Evolutionary conservation across 768 basidiomycete genomes (phyloP).

Genomic region (Suillus fuscotomentosus): DNA sequence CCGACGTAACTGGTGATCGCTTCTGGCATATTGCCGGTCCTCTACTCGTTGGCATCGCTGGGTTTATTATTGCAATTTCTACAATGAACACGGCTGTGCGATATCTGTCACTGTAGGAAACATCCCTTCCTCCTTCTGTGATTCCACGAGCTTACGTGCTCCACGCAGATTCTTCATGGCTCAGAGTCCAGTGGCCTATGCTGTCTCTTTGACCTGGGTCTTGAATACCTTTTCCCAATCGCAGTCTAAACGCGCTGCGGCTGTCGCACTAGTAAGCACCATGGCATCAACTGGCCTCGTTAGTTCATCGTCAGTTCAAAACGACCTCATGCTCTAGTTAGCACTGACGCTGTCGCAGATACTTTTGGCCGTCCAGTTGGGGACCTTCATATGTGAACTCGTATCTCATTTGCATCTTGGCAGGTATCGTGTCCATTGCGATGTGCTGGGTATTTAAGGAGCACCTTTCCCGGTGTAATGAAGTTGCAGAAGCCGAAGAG

Average conservation of each 20-base stretch:
- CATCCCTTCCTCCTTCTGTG: neutral
- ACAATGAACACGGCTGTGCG: constrained; percentile 62
- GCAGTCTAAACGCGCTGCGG: constrained; percentile 79
- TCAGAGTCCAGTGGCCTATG: constrained; percentile 65
- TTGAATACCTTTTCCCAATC: constrained; percentile 65
- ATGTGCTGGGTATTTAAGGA: constrained; percentile 47
- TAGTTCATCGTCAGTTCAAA: constrained; percentile 64
- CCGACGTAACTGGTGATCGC: constrained; percentile 68
- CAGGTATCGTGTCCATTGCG: constrained; percentile 46
- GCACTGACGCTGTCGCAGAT: constrained; percentile 31
- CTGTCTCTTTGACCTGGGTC: constrained; percentile 56
- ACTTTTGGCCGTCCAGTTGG: constrained; percentile 66
- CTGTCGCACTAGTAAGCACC: constrained; percentile 75
- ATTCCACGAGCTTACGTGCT: neutral
- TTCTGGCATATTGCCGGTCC: constrained; percentile 66
- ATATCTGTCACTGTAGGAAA: constrained; percentile 59
- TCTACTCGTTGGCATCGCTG: constrained; percentile 56
- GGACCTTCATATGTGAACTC: constrained; percentile 68
- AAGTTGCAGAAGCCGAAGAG: constrained; percentile 36
- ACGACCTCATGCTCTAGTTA: neutral
- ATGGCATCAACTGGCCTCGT: constrained; percentile 81
- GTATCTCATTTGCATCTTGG: constrained; percentile 68
- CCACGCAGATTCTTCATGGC: constrained; percentile 67
- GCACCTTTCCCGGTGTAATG: constrained; percentile 43
- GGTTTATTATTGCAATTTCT: constrained; percentile 61